Evolutionary conservation across 1,284 basidiomycete species (phyloP).

Genomic region (Sporisorium iseilematis-ciliati): DNA sequence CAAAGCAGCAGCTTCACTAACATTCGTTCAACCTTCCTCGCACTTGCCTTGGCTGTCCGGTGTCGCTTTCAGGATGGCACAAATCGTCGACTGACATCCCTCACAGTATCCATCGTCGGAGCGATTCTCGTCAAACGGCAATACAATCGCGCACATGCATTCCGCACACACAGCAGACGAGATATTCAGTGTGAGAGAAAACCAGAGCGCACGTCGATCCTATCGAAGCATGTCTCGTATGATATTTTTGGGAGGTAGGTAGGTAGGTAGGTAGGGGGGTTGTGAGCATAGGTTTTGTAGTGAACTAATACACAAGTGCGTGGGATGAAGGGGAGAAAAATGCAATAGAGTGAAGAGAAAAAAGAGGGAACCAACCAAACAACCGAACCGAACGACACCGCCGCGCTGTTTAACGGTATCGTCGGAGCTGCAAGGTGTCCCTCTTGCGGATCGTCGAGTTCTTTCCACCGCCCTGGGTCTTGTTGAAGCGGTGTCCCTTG

Average conservation of each 20-base stretch:
- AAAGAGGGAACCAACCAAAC: neutral
- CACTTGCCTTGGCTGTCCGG: no score
- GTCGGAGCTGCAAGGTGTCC: slow-evolving; percentile 87
- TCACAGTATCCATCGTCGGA: neutral
- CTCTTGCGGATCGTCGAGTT: slow-evolving; percentile 94
- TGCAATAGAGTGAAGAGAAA: slow-evolving; percentile 9
- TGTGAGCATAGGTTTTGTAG: neutral
- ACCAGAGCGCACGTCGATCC: neutral
- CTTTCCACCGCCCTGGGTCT: slow-evolving; percentile 78
- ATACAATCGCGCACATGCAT: no score
- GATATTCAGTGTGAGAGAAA: neutral
- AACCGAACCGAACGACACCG: neutral
- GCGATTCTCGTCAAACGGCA: neutral
- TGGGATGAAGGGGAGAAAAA: neutral
- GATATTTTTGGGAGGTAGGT: slow-evolving; percentile 1
- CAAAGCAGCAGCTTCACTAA: no score
- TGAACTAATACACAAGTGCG: slow-evolving; percentile 19
- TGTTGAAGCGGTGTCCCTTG: slow-evolving; percentile 96
- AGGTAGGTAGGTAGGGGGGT: slow-evolving; percentile 6
- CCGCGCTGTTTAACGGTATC: slow-evolving; percentile 83
- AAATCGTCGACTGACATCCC: slow-evolving; percentile 24
- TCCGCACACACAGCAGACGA: no score
- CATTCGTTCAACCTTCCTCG: no score
- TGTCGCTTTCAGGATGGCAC: slow-evolving; percentile 18
- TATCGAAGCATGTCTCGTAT: neutral